These are phyloP conservation scores for Nepenthes alata DNA, from an alignment of 179 eudicot species.

Conservation along the genomic window DNA sequence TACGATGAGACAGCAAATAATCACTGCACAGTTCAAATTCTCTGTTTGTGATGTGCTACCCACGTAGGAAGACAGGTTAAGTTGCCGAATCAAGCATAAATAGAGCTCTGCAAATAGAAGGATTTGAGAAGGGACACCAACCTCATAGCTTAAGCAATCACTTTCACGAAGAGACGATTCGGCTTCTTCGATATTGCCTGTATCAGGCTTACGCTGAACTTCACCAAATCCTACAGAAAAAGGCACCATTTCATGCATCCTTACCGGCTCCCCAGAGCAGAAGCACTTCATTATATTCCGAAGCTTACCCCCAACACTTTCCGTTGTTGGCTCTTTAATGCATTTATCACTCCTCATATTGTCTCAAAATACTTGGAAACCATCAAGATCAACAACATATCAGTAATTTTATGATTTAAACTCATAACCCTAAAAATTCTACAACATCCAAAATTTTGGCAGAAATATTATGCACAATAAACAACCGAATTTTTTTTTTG, in stretches of 20 bases:
- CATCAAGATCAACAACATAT: slow-evolving; percentile 4
- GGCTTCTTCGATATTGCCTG: slow-evolving; percentile 79
- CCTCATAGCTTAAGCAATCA: slow-evolving; percentile 82
- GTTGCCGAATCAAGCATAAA: too few species aligned
- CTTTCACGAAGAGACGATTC: slow-evolving; percentile 78
- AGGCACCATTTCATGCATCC: slow-evolving; percentile 32
- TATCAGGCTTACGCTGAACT: slow-evolving; percentile 34
- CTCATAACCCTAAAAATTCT: slow-evolving; percentile 4
- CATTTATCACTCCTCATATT: slow-evolving; percentile 28
- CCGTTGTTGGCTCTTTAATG: slow-evolving; percentile 16
- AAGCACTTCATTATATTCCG: slow-evolving; percentile 53
- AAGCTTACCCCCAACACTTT: slow-evolving; percentile 13
- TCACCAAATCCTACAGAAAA: slow-evolving; percentile 36
- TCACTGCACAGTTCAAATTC: too few species aligned
- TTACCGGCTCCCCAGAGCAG: slow-evolving; percentile 44
- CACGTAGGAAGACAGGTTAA: too few species aligned
- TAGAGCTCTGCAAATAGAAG: too few species aligned
- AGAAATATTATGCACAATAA: not conserved
- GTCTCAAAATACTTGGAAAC: slow-evolving; percentile 14
- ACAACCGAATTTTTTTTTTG: too few species aligned
- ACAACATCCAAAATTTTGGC: not conserved
- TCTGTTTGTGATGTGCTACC: too few species aligned
- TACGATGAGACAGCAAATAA: too few species aligned
- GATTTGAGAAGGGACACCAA: slow-evolving; percentile 11
- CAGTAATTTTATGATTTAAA: not conserved